These are phyloP conservation scores for Wallacemonas sp. DNA, from an alignment of 208 protist species.

Conservation along the genomic window DNA sequence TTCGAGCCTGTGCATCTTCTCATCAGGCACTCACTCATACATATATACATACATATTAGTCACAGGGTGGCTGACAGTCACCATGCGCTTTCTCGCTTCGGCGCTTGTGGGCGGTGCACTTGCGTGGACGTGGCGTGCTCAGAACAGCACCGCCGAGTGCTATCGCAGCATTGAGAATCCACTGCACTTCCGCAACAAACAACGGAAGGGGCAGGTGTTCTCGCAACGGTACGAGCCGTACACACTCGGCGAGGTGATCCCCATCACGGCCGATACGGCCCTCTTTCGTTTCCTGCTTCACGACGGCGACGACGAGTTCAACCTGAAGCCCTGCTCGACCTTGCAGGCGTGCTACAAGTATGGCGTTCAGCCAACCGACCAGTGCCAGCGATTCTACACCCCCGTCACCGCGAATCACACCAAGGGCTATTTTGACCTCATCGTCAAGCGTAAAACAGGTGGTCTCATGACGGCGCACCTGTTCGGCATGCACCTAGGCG, in stretches of 20 bases:
- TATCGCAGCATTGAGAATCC: slow-evolving; percentile 80
- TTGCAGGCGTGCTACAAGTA: slow-evolving; percentile 91
- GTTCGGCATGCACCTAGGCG: slow-evolving; percentile 88
- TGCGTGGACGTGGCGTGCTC: slow-evolving; percentile 23
- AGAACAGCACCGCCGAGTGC: slow-evolving; percentile 34
- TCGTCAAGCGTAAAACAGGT: slow-evolving; percentile 81
- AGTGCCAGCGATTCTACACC: slow-evolving; percentile 92
- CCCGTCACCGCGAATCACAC: slow-evolving; percentile 86
- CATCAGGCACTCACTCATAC: neutral
- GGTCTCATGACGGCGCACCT: slow-evolving; percentile 87
- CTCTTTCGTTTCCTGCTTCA: slow-evolving; percentile 90
- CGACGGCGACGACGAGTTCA: slow-evolving; percentile 73
- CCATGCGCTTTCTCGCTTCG: slow-evolving; percentile 53
- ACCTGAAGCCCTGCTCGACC: slow-evolving; percentile 83
- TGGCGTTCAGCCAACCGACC: slow-evolving; percentile 78
- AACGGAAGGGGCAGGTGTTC: slow-evolving; percentile 55
- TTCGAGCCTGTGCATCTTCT: too few species aligned
- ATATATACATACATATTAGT: slow-evolving; percentile 13
- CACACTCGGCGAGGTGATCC: slow-evolving; percentile 79
- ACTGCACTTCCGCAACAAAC: slow-evolving; percentile 65
- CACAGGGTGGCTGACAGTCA: too few species aligned
- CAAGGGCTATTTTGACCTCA: slow-evolving; percentile 88
- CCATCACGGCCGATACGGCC: slow-evolving; percentile 84
- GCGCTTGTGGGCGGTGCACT: slow-evolving; percentile 29
- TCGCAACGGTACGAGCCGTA: slow-evolving; percentile 84